Conservation (phyloP, 352 stramenopile species). For the Phytopythium kandeliae region DNA sequence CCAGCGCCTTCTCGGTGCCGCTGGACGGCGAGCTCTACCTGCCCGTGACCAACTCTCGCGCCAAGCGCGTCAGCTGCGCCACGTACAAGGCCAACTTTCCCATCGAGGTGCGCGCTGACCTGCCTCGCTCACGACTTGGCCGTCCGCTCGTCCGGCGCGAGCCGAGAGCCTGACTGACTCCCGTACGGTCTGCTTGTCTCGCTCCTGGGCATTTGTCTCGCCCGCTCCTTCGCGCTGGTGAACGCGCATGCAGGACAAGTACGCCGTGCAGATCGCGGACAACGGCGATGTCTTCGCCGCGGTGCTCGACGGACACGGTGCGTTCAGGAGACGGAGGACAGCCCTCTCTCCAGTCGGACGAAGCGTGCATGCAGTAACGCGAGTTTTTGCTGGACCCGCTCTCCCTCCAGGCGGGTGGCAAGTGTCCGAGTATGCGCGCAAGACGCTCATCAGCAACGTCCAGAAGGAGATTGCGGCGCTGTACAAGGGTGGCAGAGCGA, state of each 20-base stretch:
- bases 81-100: slow-evolving; percentile 68
- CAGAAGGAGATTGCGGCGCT: slow-evolving; percentile 58
- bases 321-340: too few relatives aligned
- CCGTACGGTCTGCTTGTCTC: too few relatives aligned
- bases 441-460: slow-evolving; percentile 77
- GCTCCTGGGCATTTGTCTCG: too few relatives aligned
- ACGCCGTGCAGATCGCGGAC: slow-evolving; percentile 55
- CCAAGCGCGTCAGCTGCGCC: slow-evolving; percentile 41
- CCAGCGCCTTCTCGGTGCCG: slow-evolving; percentile 36
- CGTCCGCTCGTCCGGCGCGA: too few relatives aligned
- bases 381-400: not conserved
- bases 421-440: slow-evolving; percentile 84
- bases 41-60: slow-evolving; percentile 34
- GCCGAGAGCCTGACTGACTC: too few relatives aligned
- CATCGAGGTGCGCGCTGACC: slow-evolving; percentile 35
- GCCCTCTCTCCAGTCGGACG: too few relatives aligned
- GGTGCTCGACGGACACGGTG: slow-evolving; percentile 91
- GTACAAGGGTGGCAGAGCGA: slow-evolving; percentile 23
- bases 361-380: too few relatives aligned
- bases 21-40: slow-evolving; percentile 50
- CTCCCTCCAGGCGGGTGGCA: slow-evolving; percentile 81
- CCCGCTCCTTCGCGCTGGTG: too few relatives aligned
- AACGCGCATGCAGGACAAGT: slow-evolving; percentile 60
- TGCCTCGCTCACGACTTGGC: too few relatives aligned
- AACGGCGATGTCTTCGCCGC: slow-evolving; percentile 81